Evolutionary conservation across 2,329 filamentous ascomycete species (phyloP).

Genomic region (Neoarthrinium moseri): DNA sequence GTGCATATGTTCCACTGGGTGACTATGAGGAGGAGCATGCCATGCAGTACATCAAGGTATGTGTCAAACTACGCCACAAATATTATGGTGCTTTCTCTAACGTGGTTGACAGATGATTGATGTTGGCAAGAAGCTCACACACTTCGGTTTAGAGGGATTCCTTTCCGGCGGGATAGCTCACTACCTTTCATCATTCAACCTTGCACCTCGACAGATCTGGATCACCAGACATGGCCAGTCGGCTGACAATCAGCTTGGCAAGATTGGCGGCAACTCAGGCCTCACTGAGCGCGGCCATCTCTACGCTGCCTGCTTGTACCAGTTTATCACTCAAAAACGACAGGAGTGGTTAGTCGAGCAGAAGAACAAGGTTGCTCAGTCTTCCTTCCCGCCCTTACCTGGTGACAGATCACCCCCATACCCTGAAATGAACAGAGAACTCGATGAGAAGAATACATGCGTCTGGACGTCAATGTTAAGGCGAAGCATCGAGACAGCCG

Average conservation of each 20-base stretch:
- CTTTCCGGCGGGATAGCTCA: slow-evolving; percentile 89
- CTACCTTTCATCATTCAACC: slow-evolving; percentile 94
- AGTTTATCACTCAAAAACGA: slow-evolving; percentile 80
- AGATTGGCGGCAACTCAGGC: slow-evolving; percentile 83
- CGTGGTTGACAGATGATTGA: slow-evolving; percentile 73
- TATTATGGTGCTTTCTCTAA: slow-evolving; percentile 30
- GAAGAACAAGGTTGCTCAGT: slow-evolving; percentile 71
- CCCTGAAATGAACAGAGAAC: slow-evolving; percentile 71
- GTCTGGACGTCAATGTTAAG: slow-evolving; percentile 98
- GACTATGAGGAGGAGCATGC: slow-evolving; percentile 87
- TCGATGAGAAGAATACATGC: slow-evolving; percentile 86
- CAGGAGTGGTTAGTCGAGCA: slow-evolving; percentile 81
- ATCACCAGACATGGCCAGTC: slow-evolving; percentile 95
- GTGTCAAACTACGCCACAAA: slow-evolving; percentile 9
- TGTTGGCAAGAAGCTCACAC: slow-evolving; percentile 90
- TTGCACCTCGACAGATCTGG: slow-evolving; percentile 95
- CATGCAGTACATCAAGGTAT: slow-evolving; percentile 85
- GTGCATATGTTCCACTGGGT: slow-evolving; percentile 87
- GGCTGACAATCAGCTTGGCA: slow-evolving; percentile 79
- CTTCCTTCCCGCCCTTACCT: slow-evolving; percentile 83
- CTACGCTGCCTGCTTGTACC: slow-evolving; percentile 77
- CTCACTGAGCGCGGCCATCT: slow-evolving; percentile 76
- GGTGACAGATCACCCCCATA: slow-evolving; percentile 95
- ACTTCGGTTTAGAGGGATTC: slow-evolving; percentile 88
- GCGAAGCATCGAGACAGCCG: slow-evolving; percentile 82